Evolutionary conservation across 176 grass and related monocot genomes (phyloP).

Genomic region (Hordeum marinum): DNA sequence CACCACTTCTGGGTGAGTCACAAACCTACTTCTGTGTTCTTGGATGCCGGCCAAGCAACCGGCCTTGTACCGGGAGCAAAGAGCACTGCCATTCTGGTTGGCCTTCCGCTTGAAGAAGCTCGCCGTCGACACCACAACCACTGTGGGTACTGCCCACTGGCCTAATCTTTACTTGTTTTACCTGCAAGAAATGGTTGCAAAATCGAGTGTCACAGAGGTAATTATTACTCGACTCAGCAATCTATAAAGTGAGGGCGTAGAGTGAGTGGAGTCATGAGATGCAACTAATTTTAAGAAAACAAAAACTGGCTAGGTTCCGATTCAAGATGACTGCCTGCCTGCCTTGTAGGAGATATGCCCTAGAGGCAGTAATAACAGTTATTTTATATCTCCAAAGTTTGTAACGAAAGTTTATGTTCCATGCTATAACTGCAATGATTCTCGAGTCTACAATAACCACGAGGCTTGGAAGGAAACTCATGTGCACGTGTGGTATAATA

Average conservation of each 20-base stretch:
- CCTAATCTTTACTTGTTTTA: conserved; percentile 72
- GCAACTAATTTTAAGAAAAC: background rate
- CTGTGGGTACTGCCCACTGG: conserved; percentile 56
- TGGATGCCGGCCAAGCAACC: conserved; percentile 53
- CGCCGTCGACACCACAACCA: conserved; percentile 73
- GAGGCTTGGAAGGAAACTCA: too few species aligned
- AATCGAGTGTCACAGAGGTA: background rate
- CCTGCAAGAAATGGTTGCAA: conserved; percentile 44
- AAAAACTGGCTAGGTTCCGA: background rate
- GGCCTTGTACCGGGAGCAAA: conserved; percentile 57
- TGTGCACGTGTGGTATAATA: too few species aligned
- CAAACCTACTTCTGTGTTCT: conserved; percentile 20
- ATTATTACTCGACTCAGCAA: background rate
- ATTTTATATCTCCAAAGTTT: too few species aligned
- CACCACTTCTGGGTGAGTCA: background rate
- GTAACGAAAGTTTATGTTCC: too few species aligned
- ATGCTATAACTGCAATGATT: too few species aligned
- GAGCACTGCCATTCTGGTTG: conserved; percentile 58
- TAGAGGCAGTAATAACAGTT: too few species aligned
- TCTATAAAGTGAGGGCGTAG: background rate
- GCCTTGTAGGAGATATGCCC: too few species aligned
- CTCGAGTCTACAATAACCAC: too few species aligned
- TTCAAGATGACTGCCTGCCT: background rate
- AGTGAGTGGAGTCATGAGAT: background rate
- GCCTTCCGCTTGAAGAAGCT: conserved; percentile 56